Percentiles rank a stretch among this genome's conserved stretches.
Conservation (phyloP, 768 basidiomycete genomes). For the Russula emetica region DNA sequence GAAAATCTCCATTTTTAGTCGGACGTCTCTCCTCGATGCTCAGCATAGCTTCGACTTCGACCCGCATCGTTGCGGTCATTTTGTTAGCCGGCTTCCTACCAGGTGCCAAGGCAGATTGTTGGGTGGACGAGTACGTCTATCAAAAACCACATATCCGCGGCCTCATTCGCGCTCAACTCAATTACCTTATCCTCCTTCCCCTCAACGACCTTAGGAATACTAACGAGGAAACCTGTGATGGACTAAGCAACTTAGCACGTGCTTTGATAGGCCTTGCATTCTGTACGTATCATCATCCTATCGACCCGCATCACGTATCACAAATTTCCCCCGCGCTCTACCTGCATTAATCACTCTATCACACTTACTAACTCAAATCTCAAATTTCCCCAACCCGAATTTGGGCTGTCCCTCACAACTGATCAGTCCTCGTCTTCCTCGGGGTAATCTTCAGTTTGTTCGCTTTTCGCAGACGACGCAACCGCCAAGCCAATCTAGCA, state of each 20-base stretch:
- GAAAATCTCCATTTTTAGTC: neutral
- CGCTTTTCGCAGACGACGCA: neutral
- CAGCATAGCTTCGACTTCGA: neutral
- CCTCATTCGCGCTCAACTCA: neutral
- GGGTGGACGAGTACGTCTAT: constrained; percentile 1
- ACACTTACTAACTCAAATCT: too few relatives aligned
- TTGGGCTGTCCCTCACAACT: neutral
- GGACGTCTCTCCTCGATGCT: neutral
- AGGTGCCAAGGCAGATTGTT: constrained; percentile 10
- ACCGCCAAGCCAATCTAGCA: constrained; percentile 1
- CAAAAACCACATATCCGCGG: neutral
- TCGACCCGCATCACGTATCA: too few relatives aligned
- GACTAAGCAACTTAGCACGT: constrained; percentile 8
- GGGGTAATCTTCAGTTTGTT: neutral
- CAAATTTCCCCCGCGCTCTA: neutral
- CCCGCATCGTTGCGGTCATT: neutral
- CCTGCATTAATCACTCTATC: too few relatives aligned
- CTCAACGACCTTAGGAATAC: neutral
- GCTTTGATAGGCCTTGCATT: neutral
- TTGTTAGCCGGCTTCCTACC: constrained; percentile 3
- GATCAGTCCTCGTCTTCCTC: constrained; percentile 2
- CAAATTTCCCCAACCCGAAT: too few relatives aligned
- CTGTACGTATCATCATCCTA: neutral
- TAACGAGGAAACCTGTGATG: neutral
- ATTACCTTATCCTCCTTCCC: neutral